Evolutionary conservation across 306 rosid species (phyloP).

Genomic region (Dalbergia cultrata): DNA sequence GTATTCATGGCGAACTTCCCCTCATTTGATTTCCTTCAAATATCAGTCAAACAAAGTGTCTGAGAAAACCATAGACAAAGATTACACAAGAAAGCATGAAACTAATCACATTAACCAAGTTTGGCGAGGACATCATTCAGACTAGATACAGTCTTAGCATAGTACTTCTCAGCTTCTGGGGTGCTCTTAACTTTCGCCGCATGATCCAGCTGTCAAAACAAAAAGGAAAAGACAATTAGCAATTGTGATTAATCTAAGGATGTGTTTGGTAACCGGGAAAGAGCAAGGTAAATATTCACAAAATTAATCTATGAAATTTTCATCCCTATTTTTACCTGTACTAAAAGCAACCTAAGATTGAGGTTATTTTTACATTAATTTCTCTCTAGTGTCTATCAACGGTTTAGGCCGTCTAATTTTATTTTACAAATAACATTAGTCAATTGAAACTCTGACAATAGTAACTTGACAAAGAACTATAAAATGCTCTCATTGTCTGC

Average conservation of each 20-base stretch:
- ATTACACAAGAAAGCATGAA: conserved; percentile 60
- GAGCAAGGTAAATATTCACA: no score
- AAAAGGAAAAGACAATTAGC: not conserved
- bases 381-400: no score
- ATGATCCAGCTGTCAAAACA: conserved; percentile 76
- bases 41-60: conserved; percentile 57
- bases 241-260: not conserved
- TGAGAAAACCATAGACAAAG: conserved; percentile 51
- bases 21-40: conserved; percentile 59
- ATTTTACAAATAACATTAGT: no score
- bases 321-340: no score
- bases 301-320: no score
- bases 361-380: no score
- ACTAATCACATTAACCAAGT: conserved; percentile 67
- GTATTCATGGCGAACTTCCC: conserved; percentile 41
- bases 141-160: conserved; percentile 73
- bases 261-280: no score
- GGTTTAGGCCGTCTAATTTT: no score
- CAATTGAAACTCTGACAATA: no score
- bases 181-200: conserved; percentile 95
- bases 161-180: conserved; percentile 93
- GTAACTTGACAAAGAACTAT: not conserved
- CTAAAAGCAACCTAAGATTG: no score
- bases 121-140: conserved; percentile 87
- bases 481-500: no score